Percentiles rank a stretch among this genome's conserved stretches.
Evolutionary conservation across 495 filamentous ascomycete species (phyloP).

Genomic region (Aspergillus saccharolyticus): DNA sequence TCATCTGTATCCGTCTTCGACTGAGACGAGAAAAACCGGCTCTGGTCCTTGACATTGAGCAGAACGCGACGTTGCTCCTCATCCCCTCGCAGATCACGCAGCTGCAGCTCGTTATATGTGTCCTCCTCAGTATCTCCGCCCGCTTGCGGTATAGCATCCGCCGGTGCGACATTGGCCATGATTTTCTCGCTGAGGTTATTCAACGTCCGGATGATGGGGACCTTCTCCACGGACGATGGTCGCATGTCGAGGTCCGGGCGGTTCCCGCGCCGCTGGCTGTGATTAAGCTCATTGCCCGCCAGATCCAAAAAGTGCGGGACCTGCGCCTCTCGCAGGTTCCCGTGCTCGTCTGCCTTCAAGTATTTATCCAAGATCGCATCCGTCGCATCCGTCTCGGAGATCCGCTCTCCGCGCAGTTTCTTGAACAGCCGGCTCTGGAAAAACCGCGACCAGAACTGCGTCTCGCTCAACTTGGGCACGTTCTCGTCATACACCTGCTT

Average conservation of each 20-base stretch:
- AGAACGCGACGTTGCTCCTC: conserved; percentile 66
- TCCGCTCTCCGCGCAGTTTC: conserved; percentile 82
- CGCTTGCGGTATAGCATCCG: conserved; percentile 61
- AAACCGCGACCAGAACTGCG: conserved; percentile 86
- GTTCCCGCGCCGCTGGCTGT: conserved; percentile 74
- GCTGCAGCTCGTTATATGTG: conserved; percentile 63
- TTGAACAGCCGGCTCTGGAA: conserved; percentile 86
- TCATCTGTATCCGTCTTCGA: conserved; percentile 47
- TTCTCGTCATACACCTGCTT: conserved; percentile 89
- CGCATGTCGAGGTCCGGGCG: conserved; percentile 83
- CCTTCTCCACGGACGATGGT: conserved; percentile 57
- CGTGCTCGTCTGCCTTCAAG: conserved; percentile 58
- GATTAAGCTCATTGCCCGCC: conserved; percentile 88
- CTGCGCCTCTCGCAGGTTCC: conserved; percentile 49
- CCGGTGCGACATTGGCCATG: conserved; percentile 75
- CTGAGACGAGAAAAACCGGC: conserved; percentile 68
- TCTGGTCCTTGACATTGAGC: conserved; percentile 83
- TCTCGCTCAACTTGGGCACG: conserved; percentile 75
- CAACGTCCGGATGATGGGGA: conserved; percentile 76
- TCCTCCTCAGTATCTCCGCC: conserved; percentile 68
- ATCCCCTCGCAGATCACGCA: conserved; percentile 80
- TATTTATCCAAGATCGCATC: conserved; percentile 83
- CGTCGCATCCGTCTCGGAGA: conserved; percentile 64
- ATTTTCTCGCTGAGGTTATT: conserved; percentile 88
- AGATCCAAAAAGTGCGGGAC: conserved; percentile 88